phyloP scores from a whole-genome alignment of 2,329 filamentous ascomycete genomes.

The Stromatinia cepivora region DNA sequence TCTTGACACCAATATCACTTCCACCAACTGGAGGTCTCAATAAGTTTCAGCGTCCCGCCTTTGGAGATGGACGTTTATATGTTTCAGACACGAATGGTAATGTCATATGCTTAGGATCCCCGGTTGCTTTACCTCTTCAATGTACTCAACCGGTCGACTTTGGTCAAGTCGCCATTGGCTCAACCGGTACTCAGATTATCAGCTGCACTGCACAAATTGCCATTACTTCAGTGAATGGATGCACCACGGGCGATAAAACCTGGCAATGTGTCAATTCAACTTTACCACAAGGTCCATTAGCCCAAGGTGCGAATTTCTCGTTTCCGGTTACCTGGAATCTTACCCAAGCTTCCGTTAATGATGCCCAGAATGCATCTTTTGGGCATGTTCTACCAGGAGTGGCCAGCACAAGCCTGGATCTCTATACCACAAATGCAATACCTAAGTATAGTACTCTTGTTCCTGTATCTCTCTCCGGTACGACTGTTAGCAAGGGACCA shows the following conservation, averaged over 20 bases:
- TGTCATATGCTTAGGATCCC: constrained; percentile 39
- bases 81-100: constrained; percentile 34
- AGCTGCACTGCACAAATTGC: constrained; percentile 42
- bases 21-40: constrained; percentile 42
- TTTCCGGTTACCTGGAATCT: constrained; percentile 50
- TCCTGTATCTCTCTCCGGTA: constrained; percentile 42
- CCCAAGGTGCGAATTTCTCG: constrained; percentile 43
- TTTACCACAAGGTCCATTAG: constrained; percentile 43
- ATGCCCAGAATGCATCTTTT: constrained; percentile 35
- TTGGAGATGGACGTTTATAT: constrained; percentile 43
- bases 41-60: constrained; percentile 44
- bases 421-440: constrained; percentile 46
- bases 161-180: constrained; percentile 38
- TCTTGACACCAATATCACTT: constrained; percentile 40
- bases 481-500: constrained; percentile 40
- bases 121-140: constrained; percentile 43
- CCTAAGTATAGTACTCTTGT: constrained; percentile 41
- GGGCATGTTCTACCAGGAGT: constrained; percentile 21
- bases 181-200: constrained; percentile 34
- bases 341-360: constrained; percentile 34
- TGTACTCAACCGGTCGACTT: constrained; percentile 44
- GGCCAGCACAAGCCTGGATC: constrained; percentile 39
- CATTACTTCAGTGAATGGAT: constrained; percentile 36
- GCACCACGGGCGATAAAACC: constrained; percentile 42
- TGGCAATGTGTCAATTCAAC: constrained; percentile 44